Percentiles rank a stretch among this genome's conserved stretches.
These are phyloP conservation scores for Rhizopus microsporus DNA, from an alignment of 371 early-diverging fungal genomes.

Conservation along the genomic window DNA sequence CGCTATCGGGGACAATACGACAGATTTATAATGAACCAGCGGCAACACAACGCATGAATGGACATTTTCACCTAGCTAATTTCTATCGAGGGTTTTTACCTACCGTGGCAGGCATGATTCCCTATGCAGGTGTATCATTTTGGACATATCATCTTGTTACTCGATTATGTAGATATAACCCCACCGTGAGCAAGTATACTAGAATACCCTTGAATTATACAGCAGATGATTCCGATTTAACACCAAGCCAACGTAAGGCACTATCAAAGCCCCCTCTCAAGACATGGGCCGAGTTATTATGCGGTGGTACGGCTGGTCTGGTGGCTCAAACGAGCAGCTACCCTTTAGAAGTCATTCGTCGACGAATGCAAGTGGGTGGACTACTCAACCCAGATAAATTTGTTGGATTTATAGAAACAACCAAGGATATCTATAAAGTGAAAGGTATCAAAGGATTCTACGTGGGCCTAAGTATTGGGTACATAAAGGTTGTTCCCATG, in stretches of 20 bases:
- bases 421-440: constrained; percentile 56
- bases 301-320: constrained; percentile 85
- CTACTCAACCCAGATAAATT: constrained; percentile 48
- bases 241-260: constrained; percentile 25
- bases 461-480: constrained; percentile 91
- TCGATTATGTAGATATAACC: constrained; percentile 54
- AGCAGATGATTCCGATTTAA: constrained; percentile 23
- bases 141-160: constrained; percentile 72
- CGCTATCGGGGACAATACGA: constrained; percentile 36
- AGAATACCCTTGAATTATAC: constrained; percentile 21
- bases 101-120: constrained; percentile 92
- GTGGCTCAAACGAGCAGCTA: constrained; percentile 86
- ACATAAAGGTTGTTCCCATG: constrained; percentile 92
- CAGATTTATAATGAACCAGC: constrained; percentile 64
- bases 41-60: constrained; percentile 22
- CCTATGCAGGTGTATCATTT: constrained; percentile 95
- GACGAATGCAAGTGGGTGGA: constrained; percentile 89
- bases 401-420: constrained; percentile 59
- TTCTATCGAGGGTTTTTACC: constrained; percentile 94
- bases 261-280: constrained; percentile 48
- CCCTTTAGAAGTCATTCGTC: constrained; percentile 89
- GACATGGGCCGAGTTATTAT: constrained; percentile 74
- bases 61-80: constrained; percentile 53
- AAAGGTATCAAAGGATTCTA: constrained; percentile 85
- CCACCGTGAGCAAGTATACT: constrained; percentile 34